Conservation (phyloP, 2,329 filamentous ascomycete genomes). For the Parastagonospora avenae region DNA sequence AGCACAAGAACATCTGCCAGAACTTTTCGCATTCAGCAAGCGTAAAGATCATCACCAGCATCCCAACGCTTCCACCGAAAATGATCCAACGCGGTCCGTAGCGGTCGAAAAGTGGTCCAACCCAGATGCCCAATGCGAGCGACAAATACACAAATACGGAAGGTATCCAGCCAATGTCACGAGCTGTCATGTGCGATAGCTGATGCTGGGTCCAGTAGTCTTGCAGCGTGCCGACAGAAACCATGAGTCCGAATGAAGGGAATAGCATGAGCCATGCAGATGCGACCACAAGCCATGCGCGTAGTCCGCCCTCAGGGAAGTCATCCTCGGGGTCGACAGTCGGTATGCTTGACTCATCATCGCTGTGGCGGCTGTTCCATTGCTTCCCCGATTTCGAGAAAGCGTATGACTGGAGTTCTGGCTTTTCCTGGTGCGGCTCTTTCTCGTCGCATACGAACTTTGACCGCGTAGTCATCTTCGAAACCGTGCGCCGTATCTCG, state of each 20-base stretch:
- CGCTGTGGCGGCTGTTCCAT: not conserved
- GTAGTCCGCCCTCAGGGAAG: slow-evolving; percentile 47
- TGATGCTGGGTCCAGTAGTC: slow-evolving; percentile 77
- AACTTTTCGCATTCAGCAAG: slow-evolving; percentile 43
- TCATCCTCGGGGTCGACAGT: slow-evolving; percentile 32
- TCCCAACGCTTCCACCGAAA: slow-evolving; percentile 32
- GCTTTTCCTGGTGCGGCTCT: slow-evolving; percentile 10
- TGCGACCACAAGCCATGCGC: slow-evolving; percentile 49
- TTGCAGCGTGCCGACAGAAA: slow-evolving; percentile 72
- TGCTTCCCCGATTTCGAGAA: slow-evolving; percentile 11
- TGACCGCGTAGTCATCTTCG: slow-evolving; percentile 26
- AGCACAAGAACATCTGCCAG: slow-evolving; percentile 51
- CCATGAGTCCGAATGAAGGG: slow-evolving; percentile 47
- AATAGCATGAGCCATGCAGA: slow-evolving; percentile 42
- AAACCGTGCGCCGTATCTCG: slow-evolving; percentile 21
- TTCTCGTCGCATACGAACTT: slow-evolving; percentile 20
- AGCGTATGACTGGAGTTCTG: slow-evolving; percentile 8
- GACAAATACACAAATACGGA: slow-evolving; percentile 82
- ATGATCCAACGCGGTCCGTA: slow-evolving; percentile 45
- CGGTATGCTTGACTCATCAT: slow-evolving; percentile 14
- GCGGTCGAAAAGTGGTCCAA: slow-evolving; percentile 73
- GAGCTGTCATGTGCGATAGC: slow-evolving; percentile 62
- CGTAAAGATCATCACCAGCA: slow-evolving; percentile 38
- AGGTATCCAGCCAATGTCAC: slow-evolving; percentile 86
- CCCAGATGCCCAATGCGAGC: slow-evolving; percentile 82